Conservation (phyloP, 495 filamentous ascomycete species). For the Penicillium malachiteum region DNA sequence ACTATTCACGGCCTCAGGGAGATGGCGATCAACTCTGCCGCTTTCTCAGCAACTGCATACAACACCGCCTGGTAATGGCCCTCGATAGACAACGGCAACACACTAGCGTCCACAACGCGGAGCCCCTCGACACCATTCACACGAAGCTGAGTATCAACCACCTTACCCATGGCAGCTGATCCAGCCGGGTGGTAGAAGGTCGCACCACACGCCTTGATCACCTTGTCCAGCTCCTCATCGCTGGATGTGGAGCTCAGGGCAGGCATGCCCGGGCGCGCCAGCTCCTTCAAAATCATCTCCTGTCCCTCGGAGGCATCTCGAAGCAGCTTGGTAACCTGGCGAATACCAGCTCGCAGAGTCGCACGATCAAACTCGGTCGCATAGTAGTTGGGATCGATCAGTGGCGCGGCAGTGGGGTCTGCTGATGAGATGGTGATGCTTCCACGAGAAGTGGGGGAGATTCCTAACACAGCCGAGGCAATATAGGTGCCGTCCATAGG, state of each 20-base stretch:
- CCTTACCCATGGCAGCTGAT: slow-evolving; percentile 39
- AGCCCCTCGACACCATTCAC: slow-evolving; percentile 38
- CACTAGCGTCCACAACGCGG: slow-evolving; percentile 40
- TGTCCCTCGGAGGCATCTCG: slow-evolving; percentile 19
- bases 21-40: slow-evolving; percentile 8
- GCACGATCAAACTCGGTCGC: slow-evolving; percentile 35
- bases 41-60: slow-evolving; percentile 40
- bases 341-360: slow-evolving; percentile 21
- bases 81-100: slow-evolving; percentile 33
- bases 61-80: slow-evolving; percentile 32
- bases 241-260: slow-evolving; percentile 20
- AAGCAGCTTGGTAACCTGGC: slow-evolving; percentile 10
- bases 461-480: slow-evolving; percentile 25
- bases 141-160: slow-evolving; percentile 36
- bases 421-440: slow-evolving; percentile 36
- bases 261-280: slow-evolving; percentile 13
- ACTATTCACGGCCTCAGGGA: too few relatives aligned
- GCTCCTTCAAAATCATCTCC: slow-evolving; percentile 23
- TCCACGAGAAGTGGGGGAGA: slow-evolving; percentile 42
- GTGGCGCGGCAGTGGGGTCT: slow-evolving; percentile 26
- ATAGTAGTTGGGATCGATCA: slow-evolving; percentile 46
- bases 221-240: slow-evolving; percentile 32
- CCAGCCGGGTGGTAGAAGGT: slow-evolving; percentile 34
- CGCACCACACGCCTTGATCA: slow-evolving; percentile 13
- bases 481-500: slow-evolving; percentile 41